These are phyloP conservation scores for Syzygium jambos DNA, from an alignment of 345 rosid genomes.

Conservation along the genomic window DNA sequence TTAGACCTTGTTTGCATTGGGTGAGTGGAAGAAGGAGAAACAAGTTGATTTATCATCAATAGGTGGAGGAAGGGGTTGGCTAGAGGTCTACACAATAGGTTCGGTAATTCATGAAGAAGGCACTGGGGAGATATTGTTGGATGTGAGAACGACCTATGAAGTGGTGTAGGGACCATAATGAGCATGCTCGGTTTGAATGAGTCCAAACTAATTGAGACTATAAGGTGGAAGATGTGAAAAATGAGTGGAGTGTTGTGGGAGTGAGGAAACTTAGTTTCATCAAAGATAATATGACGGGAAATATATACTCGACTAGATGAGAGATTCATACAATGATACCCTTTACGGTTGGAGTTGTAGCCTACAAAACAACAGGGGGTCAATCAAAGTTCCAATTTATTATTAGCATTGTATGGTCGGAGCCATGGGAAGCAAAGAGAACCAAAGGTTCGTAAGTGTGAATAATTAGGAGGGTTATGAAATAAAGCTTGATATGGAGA, in stretches of 20 bases:
- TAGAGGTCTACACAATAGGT: background rate
- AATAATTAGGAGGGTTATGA: background rate
- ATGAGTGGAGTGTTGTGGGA: background rate
- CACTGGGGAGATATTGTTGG: background rate
- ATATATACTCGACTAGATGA: background rate
- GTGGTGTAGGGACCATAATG: background rate
- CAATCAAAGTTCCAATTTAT: background rate
- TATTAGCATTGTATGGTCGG: background rate
- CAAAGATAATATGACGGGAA: background rate
- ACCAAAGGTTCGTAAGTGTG: background rate
- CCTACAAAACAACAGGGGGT: background rate
- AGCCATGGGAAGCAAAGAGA: background rate
- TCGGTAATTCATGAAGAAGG: background rate
- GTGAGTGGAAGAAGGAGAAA: background rate
- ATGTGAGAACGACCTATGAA: background rate
- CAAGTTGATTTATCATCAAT: background rate
- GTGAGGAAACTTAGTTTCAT: background rate
- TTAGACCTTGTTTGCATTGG: background rate
- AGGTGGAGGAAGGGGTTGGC: background rate
- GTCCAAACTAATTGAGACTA: background rate
- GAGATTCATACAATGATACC: background rate
- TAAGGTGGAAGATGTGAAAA: background rate
- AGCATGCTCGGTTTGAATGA: background rate
- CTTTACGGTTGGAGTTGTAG: background rate
- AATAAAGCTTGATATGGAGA: background rate